Evolutionary conservation across 192 early-diverging fungal species (phyloP).

Genomic region (Coemansia nantahalensis): DNA sequence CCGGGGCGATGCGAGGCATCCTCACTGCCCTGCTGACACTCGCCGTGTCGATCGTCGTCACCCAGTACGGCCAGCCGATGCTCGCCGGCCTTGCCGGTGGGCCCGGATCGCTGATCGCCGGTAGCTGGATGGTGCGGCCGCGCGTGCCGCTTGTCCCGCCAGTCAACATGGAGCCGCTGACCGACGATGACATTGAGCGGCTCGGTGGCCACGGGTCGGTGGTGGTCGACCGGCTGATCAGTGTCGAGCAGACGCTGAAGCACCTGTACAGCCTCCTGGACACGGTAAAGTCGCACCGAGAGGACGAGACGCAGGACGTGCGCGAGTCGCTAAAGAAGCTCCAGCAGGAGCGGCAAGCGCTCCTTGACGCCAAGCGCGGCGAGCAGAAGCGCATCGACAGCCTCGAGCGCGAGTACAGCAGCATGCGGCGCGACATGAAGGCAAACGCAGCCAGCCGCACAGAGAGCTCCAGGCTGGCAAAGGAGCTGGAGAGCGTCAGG

Average conservation of each 20-base stretch:
- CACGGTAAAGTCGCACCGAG: conserved; percentile 33
- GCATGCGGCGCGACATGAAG: conserved; percentile 40
- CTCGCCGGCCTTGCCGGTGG: conserved; percentile 14
- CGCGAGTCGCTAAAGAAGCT: conserved; percentile 38
- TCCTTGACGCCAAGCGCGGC: conserved; percentile 22
- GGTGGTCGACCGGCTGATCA: conserved; percentile 33
- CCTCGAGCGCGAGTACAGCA: conserved; percentile 40
- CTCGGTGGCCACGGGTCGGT: conserved; percentile 36
- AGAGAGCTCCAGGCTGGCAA: conserved; percentile 16
- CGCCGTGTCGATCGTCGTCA: conserved; percentile 29
- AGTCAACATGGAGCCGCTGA: conserved; percentile 19
- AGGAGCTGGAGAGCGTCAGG: conserved; percentile 32
- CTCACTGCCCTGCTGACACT: conserved; percentile 32
- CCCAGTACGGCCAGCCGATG: conserved; percentile 25
- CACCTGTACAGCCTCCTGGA: conserved; percentile 44
- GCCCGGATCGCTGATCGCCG: conserved; percentile 1
- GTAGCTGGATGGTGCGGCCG: conserved; percentile 4
- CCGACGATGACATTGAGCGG: conserved; percentile 29
- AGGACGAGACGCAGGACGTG: conserved; percentile 37
- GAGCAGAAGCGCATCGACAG: conserved; percentile 47
- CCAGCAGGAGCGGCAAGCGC: conserved; percentile 33
- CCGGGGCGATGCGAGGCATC: too few species aligned
- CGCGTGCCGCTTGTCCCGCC: conserved; percentile 6
- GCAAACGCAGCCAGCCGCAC: conserved; percentile 7
- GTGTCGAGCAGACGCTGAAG: conserved; percentile 41